Base-by-base conservation (phyloP, 352 stramenopile genomes). In the Globisporangium cylindrosporum region DNA sequence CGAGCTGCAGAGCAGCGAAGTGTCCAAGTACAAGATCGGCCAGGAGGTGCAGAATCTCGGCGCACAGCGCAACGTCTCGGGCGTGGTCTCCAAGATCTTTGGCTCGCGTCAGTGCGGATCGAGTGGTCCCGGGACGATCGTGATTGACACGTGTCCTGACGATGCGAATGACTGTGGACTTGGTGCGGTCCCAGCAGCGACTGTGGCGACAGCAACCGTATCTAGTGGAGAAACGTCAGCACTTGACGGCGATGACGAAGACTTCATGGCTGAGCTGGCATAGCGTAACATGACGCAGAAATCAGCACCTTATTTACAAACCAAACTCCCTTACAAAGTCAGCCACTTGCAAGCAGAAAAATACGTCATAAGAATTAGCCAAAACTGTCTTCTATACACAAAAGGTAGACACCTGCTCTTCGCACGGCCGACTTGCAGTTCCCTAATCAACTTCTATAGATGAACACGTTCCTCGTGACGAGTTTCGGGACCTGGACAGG, bases 1-100 rank as follows among this genome's bases (percentile, higher is more conserved):
- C n/a, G 87, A 93, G 73, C 65, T 94, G 4, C 78, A 86, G 49
- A 93, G 84, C 72, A 91, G 80, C 63, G 85, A 95, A 9, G 85
- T 93, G 14, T 76, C 77, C 69, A 95, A 95, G 72, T 92, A 95
- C 77, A 68, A 57, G 20, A 43, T 93, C 54, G 82, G 84, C 0
- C 81, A 90, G 64, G 67, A 71, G 49, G 76, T 95, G 25, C 60
- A 83, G 38, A 73, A 70, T 59, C 77, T 92, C 1, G 85, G 82
- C 0, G 69, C 76, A 1, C 71, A 90, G 53, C 77, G 76, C 4
- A 79, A 90, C 56, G 72, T 95, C 18, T 80, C 69, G 9, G 87
- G 83, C 7, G 62, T 89, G 4, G 73, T 93, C n/a, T 74, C 77
- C 54, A 91, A 92, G 70, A 71, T 92, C 22, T 92, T 87, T 49